These are phyloP conservation scores for Schizosaccharomyces lindneri DNA, from an alignment of 805 yeast species.

Conservation along the genomic window DNA sequence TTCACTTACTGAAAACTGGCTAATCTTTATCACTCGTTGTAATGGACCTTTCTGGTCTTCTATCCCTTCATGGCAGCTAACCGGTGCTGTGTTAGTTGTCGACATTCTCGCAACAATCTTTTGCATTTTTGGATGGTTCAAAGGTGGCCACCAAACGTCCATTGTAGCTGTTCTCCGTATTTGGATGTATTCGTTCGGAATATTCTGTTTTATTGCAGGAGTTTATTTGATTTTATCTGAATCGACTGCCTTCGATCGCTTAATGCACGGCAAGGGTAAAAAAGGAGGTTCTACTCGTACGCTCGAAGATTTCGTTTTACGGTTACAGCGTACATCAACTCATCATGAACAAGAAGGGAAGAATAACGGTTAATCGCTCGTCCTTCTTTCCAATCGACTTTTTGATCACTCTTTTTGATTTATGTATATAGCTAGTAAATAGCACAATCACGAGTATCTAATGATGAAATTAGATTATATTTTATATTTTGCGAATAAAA, in stretches of 20 bases:
- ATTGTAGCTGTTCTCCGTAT: slow-evolving; percentile 82
- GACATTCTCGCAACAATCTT: slow-evolving; percentile 82
- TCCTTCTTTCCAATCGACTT: not conserved
- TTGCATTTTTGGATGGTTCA: slow-evolving; percentile 88
- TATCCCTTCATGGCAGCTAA: slow-evolving; percentile 81
- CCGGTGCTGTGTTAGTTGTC: slow-evolving; percentile 79
- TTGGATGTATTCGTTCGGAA: slow-evolving; percentile 91
- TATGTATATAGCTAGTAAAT: not conserved
- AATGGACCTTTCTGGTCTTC: slow-evolving; percentile 98
- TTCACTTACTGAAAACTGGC: slow-evolving; percentile 90
- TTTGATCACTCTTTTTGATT: not conserved
- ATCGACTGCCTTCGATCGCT: slow-evolving; percentile 23
- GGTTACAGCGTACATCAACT: slow-evolving; percentile 42
- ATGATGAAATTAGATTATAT: too few relatives aligned
- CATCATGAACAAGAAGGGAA: slow-evolving; percentile 31
- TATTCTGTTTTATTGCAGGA: slow-evolving; percentile 90
- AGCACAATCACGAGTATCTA: too few relatives aligned
- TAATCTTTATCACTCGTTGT: slow-evolving; percentile 88
- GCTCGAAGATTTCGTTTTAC: slow-evolving; percentile 33
- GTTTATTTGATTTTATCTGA: slow-evolving; percentile 79
- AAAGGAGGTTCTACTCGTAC: slow-evolving; percentile 23
- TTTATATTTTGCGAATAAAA: too few relatives aligned
- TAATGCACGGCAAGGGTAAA: slow-evolving; percentile 28
- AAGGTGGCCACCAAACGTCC: slow-evolving; percentile 71
- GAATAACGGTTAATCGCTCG: not conserved